Base-by-base conservation (phyloP, 345 rosid genomes). In the Melaleuca quinquenervia region DNA sequence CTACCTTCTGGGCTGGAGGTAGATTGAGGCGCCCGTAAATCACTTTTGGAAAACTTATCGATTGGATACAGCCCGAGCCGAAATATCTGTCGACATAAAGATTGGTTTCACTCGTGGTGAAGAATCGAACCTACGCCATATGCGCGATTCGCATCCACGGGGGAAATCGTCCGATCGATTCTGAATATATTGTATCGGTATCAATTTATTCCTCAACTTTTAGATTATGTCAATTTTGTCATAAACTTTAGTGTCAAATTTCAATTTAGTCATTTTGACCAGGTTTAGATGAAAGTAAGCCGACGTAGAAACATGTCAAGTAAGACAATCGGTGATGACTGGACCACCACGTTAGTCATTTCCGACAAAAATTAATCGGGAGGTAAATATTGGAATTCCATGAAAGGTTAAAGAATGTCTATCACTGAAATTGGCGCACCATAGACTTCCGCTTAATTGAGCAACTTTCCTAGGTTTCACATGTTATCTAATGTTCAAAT, bases 291-390 rank as follows among this genome's bases (percentile, higher is more conserved):
- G 1, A 2, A 60, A 27, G 27, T 16, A 20, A 20, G 32, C 3
- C 16, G 0, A 32, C 20, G 7, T 64, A 11, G 20, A 0, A 0
- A 64, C 41, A 5, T 8, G 41, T 10, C 45, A 36, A 22, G 5
- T 32, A 32, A 10, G 24, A 64, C 1, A 11, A 58, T 32, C 14
- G 6, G n/a, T 0, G 2, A 26, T 12, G 29, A 8, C 22, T 64
- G 2, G 24, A 64, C 76, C 10, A 64, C 21, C 3, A 7, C 6
- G 1, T 32, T 20, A 32, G 5, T 0, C 11, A 29, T 32, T 64
- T 32, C 3, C 21, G 2, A 6, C 3, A 64, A 32, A 32, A 32
- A 5, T 64, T 64, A 6, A 1, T 16, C 21, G 5, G 6, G 18
- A 64, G 22, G 5, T 16, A 6, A 29, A 64, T 1, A 64, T 8